phyloP scores from a whole-genome alignment of 768 basidiomycete species.

The Suillus plorans region DNA sequence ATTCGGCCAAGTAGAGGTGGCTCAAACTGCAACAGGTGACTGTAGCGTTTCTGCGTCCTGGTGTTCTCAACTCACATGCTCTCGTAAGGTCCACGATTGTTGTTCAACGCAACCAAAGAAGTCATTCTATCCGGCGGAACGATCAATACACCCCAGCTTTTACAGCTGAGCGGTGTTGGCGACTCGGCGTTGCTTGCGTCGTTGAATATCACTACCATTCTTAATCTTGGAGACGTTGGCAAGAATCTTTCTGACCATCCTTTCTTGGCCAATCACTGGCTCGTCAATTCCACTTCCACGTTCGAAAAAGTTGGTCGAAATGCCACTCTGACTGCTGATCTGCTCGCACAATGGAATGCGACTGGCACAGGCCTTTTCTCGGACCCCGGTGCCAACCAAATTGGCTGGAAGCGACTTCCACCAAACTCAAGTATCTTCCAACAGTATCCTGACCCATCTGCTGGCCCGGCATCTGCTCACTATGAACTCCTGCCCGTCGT shows the following conservation, averaged over 20 bases:
- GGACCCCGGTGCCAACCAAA: background rate
- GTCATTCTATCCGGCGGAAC: background rate
- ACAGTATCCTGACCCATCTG: background rate
- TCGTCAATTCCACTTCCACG: background rate
- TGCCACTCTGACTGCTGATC: background rate
- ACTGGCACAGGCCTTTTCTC: background rate
- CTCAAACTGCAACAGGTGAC: background rate
- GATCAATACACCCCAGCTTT: background rate
- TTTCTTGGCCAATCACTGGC: background rate
- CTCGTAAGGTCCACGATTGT: background rate
- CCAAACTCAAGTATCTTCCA: background rate
- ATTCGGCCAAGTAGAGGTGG: background rate
- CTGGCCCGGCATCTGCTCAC: background rate
- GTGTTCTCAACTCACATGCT: background rate
- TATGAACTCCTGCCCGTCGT: background rate
- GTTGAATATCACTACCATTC: background rate
- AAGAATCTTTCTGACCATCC: background rate
- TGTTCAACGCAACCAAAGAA: background rate
- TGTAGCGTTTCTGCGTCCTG: background rate
- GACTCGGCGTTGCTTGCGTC: background rate
- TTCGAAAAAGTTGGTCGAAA: background rate
- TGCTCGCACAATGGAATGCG: background rate
- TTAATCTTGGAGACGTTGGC: background rate
- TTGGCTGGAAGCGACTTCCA: background rate
- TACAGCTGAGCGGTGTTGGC: background rate